Evolutionary conservation across 176 grass and related monocot genomes (phyloP), one percentile per base, ranked within the genome.

Genomic region (Phoenix roebelenii): DNA sequence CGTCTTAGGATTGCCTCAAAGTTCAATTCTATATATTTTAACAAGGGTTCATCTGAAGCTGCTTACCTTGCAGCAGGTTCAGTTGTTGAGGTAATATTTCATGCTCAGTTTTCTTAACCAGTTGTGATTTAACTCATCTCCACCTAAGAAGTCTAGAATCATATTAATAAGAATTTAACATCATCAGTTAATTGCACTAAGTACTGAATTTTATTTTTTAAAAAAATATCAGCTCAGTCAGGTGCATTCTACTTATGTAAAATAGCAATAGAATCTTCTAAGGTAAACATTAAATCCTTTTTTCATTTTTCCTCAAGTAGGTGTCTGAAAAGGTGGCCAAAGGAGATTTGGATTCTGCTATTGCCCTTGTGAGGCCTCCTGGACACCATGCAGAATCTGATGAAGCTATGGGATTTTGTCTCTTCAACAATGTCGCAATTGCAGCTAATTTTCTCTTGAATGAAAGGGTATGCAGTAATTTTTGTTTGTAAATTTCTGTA

Each of bases 1-100:
- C 83, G 84, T 61, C 59, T 83, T 7, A 88, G 52, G 59, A 73
- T 80, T 78, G 93, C 93, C 72, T 56, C 59, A 32, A 83, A 77
- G 9, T 85, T 82, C 18, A 83, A 97, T 56, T 91, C 87, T 16
- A 91, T 97, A 54, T 54, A 54, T n/a, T 54, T 54, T 19, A 54
- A 54, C 52, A n/a, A 54, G 16, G 52, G 52, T 18, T 54, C 52
- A 54, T n/a, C 52, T 54, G 18, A 54, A 54, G 16, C 52, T 19
- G 52, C 52, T 54, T 54, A n/a, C 16, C 52, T 54, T n/a, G 52
- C 18, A 54, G 52, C 16, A n/a, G 52, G 18, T n/a, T 54, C 18
- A 54, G 15, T 54, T n/a, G 15, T 54, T 54, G 17, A 54, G 16
- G 16, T 54, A 54, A 54, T n/a, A 16, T 19, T 5, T 54, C 17